phyloP scores from a whole-genome alignment of 768 basidiomycete genomes.

The Lactifluus pinguis region DNA sequence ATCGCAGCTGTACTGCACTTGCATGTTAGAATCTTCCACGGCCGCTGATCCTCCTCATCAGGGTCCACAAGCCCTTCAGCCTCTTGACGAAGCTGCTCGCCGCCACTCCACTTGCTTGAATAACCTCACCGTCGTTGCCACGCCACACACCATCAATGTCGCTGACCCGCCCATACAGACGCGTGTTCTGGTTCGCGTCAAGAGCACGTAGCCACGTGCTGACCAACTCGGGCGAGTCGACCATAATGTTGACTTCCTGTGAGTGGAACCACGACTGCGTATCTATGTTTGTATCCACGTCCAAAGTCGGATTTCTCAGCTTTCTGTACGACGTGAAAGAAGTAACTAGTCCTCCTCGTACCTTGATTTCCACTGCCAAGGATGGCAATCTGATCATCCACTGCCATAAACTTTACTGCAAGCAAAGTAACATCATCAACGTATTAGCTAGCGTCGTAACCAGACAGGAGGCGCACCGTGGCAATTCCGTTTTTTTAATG shows the following conservation, averaged over 20 bases:
- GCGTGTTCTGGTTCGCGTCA: constrained; percentile 39
- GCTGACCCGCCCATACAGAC: constrained; percentile 20
- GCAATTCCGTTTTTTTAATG: constrained; percentile 60
- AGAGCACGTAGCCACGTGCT: constrained; percentile 38
- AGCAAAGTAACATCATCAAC: neutral
- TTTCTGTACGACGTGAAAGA: neutral
- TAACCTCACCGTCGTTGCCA: constrained; percentile 4
- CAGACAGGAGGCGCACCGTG: constrained; percentile 34
- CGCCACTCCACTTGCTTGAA: constrained; percentile 16
- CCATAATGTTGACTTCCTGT: constrained; percentile 55
- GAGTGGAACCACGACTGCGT: constrained; percentile 68
- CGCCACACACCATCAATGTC: constrained; percentile 15
- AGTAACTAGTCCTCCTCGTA: constrained; percentile 17
- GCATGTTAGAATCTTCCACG: neutral
- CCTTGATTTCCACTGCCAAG: constrained; percentile 65
- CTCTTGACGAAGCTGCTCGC: constrained; percentile 3
- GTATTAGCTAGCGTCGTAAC: neutral
- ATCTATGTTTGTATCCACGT: constrained; percentile 30
- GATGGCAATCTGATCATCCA: constrained; percentile 58
- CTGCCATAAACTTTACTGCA: constrained; percentile 53
- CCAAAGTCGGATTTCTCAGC: neutral
- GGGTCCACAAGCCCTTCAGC: constrained; percentile 5
- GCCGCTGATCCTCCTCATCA: neutral
- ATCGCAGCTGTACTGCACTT: neutral
- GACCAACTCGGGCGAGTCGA: constrained; percentile 39